Evolutionary conservation across 768 basidiomycete species (phyloP).

Genomic region (Tricholoma flavovirens): DNA sequence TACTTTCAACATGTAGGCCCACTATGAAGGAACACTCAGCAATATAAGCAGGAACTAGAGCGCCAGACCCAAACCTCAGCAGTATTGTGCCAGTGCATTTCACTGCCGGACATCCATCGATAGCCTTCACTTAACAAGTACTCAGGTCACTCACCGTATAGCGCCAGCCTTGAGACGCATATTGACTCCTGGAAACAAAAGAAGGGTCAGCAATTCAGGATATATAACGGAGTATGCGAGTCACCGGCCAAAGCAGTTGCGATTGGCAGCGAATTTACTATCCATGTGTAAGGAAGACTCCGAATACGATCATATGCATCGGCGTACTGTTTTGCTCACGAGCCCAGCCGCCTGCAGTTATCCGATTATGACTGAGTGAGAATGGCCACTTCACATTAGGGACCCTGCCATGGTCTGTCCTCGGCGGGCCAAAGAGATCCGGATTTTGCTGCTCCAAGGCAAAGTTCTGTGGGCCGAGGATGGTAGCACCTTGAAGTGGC

Average conservation of each 20-base stretch:
- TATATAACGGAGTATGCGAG: neutral
- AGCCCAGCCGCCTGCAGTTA: constrained; percentile 63
- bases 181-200: constrained; percentile 35
- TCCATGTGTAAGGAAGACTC: neutral
- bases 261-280: constrained; percentile 43
- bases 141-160: constrained; percentile 30
- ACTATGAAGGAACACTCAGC: constrained; percentile 21
- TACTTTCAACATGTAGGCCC: constrained; percentile 49
- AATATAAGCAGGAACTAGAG: neutral
- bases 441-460: constrained; percentile 53
- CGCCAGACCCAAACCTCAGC: constrained; percentile 29
- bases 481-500: constrained; percentile 35
- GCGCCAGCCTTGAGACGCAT: constrained; percentile 53
- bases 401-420: constrained; percentile 54
- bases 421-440: constrained; percentile 53
- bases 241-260: constrained; percentile 37
- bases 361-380: constrained; percentile 51
- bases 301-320: neutral
- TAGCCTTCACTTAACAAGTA: neutral
- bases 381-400: constrained; percentile 63
- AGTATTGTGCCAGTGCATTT: constrained; percentile 54
- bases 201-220: constrained; percentile 5
- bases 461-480: constrained; percentile 55
- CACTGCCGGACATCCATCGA: constrained; percentile 26
- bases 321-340: constrained; percentile 51